A percentile compares a stretch with the other conserved stretches of the same genome.
phyloP scores from a whole-genome alignment of 768 basidiomycete species.

The Russula virescens region DNA sequence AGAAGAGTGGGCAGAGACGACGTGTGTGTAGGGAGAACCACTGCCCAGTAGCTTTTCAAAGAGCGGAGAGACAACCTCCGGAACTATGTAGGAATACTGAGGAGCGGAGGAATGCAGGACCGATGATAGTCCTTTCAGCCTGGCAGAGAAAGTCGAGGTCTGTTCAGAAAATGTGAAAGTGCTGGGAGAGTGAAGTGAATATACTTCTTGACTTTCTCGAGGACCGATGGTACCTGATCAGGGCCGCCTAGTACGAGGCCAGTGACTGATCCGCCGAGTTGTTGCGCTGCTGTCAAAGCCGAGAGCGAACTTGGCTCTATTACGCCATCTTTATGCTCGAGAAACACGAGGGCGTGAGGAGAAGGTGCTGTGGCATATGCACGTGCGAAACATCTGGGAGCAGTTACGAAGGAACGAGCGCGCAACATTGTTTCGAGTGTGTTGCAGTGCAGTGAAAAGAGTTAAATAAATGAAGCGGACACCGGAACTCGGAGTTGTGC shows the following conservation, averaged over 20 bases:
- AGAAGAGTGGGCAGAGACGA: conserved; percentile 89
- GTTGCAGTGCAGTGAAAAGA: too few species aligned
- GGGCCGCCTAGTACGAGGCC: conserved; percentile 67
- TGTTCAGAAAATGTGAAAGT: background rate
- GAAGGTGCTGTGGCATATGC: conserved; percentile 55
- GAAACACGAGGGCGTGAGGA: conserved; percentile 77
- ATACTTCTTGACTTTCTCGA: conserved; percentile 80
- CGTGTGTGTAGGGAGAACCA: conserved; percentile 72
- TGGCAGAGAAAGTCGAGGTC: conserved; percentile 28
- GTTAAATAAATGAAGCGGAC: background rate
- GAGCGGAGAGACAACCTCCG: conserved; percentile 79
- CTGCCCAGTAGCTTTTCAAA: conserved; percentile 66
- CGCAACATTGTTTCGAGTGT: conserved; percentile 12
- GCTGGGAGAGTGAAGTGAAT: conserved; percentile 13
- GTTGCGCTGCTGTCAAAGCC: conserved; percentile 84
- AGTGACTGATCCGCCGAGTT: conserved; percentile 82
- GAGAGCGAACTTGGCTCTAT: conserved; percentile 84
- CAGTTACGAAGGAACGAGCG: background rate
- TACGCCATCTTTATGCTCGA: conserved; percentile 79
- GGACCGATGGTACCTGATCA: conserved; percentile 56
- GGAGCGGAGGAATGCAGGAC: conserved; percentile 66
- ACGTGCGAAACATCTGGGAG: conserved; percentile 28
- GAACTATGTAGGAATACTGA: conserved; percentile 61
- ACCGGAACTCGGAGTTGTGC: background rate
- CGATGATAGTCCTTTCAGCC: conserved; percentile 60